Conservation (phyloP, 2,329 filamentous ascomycete genomes). For the Bipolaris zeicola region DNA sequence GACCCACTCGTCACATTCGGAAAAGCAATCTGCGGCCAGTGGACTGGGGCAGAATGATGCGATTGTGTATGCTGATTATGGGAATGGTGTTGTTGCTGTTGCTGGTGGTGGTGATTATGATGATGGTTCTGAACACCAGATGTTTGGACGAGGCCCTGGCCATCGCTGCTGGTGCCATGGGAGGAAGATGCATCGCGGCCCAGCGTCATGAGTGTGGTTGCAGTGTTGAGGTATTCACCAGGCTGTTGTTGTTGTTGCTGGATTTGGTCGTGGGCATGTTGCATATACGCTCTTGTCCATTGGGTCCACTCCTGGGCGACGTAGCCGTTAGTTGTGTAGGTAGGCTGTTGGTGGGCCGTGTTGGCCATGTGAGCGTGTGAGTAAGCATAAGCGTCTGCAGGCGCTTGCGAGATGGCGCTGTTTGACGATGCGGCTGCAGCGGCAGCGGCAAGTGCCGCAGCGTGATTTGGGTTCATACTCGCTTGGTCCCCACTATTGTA, state of each 20-base stretch:
- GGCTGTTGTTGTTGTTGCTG: conserved; percentile 15
- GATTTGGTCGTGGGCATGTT: conserved; percentile 24
- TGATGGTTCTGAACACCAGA: conserved; percentile 29
- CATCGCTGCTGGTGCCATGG: conserved; percentile 27
- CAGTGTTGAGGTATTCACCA: conserved; percentile 47
- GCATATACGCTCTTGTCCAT: conserved; percentile 43
- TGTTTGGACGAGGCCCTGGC: conserved; percentile 27
- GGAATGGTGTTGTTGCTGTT: not conserved
- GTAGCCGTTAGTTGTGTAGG: conserved; percentile 33
- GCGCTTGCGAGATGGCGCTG: conserved; percentile 24
- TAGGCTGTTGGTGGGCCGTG: conserved; percentile 21
- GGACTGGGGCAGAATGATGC: conserved; percentile 22
- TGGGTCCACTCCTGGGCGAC: conserved; percentile 34
- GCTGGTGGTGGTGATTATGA: not conserved
- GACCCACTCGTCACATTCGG: conserved; percentile 24
- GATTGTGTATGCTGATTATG: not conserved
- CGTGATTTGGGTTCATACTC: conserved; percentile 38
- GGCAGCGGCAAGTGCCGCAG: conserved; percentile 37
- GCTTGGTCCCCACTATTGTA: conserved; percentile 35
- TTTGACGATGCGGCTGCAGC: conserved; percentile 31
- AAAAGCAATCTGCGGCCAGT: conserved; percentile 43
- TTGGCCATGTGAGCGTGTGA: conserved; percentile 28
- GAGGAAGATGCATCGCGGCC: conserved; percentile 34
- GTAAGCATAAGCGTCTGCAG: conserved; percentile 33
- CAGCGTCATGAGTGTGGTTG: conserved; percentile 48